Base-by-base conservation (phyloP, 2,329 filamentous ascomycete genomes). In the Monilinia aucupariae region DNA sequence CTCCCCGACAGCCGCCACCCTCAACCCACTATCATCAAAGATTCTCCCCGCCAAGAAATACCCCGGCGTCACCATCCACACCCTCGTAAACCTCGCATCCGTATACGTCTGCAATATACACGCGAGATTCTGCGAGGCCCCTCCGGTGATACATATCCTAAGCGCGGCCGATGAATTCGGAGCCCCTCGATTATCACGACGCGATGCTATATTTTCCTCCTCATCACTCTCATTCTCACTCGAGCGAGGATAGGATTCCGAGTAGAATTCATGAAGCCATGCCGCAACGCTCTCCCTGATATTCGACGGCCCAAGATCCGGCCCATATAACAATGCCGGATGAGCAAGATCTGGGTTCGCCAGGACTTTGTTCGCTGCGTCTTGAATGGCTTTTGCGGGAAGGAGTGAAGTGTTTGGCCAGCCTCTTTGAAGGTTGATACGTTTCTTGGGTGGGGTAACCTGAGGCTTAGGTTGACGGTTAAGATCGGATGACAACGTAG, bases 31-130 rank as follows among this genome's bases (percentile, higher is more conserved):
- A 75, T 97, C 92, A 64, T 89, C 86, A 71, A 96, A 92, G 62
- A 96, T 90, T n/a, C 87, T 82, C 71, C 89, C 92, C 0, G 87
- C 89, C n/a, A 96, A 79, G 75, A 91, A 89, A 73, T 96, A 96
- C 53, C 88, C 88, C 5, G 92, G 92, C 25, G 88, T 85, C 1
- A 92, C 85, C 75, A 92, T 83, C 89, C 90, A 96, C 12, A 96
- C 80, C 68, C 85, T 85, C 1, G 92, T 96, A 71, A 86, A 88
- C 2, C 79, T 75, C 0, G 90, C 89, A 73, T 96, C 92, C 0
- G 91, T 89, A 72, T 89, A 96, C 37, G 89, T 89, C 74, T 89
- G 85, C 56, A 96, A 77, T 4, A 96, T 77, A 71, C 85, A 89
- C 0, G 89, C 91, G 2, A 96, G 75, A 72, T 87, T 92, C 79